These are phyloP conservation scores for Penicillium nucicola DNA, from an alignment of 495 filamentous ascomycete genomes.

Conservation along the genomic window DNA sequence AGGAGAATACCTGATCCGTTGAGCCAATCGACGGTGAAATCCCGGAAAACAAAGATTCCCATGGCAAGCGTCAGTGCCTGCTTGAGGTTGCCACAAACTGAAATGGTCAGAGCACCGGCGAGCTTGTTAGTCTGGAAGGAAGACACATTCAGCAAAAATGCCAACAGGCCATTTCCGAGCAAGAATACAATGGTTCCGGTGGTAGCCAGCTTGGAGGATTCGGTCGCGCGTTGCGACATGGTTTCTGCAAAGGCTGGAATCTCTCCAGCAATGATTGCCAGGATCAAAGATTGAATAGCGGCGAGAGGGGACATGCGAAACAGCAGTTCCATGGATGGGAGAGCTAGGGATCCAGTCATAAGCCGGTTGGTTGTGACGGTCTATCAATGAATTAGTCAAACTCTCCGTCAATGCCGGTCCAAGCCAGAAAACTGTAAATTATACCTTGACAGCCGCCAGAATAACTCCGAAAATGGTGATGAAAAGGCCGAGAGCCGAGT, in stretches of 20 bases:
- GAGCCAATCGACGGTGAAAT: slow-evolving; percentile 11
- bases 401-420: too few relatives aligned
- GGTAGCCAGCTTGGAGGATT: background rate
- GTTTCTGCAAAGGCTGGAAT: slow-evolving; percentile 4
- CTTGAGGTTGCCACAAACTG: slow-evolving; percentile 17
- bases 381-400: background rate
- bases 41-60: slow-evolving; percentile 12
- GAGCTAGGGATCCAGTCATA: slow-evolving; percentile 14
- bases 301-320: slow-evolving; percentile 19
- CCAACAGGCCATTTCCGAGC: slow-evolving; percentile 13
- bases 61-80: slow-evolving; percentile 13
- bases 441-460: slow-evolving; percentile 15
- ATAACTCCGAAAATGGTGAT: slow-evolving; percentile 12
- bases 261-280: slow-evolving; percentile 12
- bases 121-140: slow-evolving; percentile 18
- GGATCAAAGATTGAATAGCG: slow-evolving; percentile 9
- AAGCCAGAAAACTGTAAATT: background rate
- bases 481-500: slow-evolving; percentile 6
- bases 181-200: slow-evolving; percentile 5
- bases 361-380: slow-evolving; percentile 19
- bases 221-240: slow-evolving; percentile 7
- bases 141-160: slow-evolving; percentile 14
- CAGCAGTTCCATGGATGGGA: slow-evolving; percentile 15
- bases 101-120: slow-evolving; percentile 14
- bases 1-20: slow-evolving; percentile 16